These are phyloP conservation scores for Phytophthora sojae DNA, from an alignment of 352 stramenopile genomes.

Conservation along the genomic window DNA sequence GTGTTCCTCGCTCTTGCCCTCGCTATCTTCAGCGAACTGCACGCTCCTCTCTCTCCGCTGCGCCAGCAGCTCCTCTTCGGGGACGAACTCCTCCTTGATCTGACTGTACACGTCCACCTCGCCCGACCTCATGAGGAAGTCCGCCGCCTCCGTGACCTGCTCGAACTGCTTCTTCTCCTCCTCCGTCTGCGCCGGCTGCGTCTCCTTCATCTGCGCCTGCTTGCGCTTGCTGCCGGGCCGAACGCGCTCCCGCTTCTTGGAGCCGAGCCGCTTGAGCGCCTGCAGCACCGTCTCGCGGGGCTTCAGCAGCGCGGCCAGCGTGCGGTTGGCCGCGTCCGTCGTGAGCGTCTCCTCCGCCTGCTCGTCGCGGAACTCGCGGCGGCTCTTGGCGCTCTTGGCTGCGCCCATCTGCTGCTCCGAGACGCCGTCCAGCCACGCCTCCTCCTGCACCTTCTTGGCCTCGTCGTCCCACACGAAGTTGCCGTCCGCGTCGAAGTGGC, in stretches of 20 bases:
- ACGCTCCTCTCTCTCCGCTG: conserved; percentile 43
- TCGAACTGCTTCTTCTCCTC: conserved; percentile 87
- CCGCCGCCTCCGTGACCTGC: conserved; percentile 78
- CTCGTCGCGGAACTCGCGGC: conserved; percentile 62
- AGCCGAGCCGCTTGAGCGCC: conserved; percentile 74
- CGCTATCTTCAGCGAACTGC: conserved; percentile 37
- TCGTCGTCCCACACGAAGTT: conserved; percentile 88
- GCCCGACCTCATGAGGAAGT: conserved; percentile 80
- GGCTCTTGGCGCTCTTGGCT: conserved; percentile 69
- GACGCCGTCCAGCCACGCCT: conserved; percentile 81
- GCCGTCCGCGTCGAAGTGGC: conserved; percentile 80
- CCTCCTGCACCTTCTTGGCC: conserved; percentile 78
- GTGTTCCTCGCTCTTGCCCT: conserved; percentile 62
- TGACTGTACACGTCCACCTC: conserved; percentile 85
- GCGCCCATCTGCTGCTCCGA: conserved; percentile 79
- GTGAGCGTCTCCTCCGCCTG: conserved; percentile 68
- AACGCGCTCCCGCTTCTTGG: conserved; percentile 50
- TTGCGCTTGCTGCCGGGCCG: conserved; percentile 64
- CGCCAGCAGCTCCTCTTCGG: conserved; percentile 61
- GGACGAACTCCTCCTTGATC: conserved; percentile 84
- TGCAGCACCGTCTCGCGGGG: conserved; percentile 82
- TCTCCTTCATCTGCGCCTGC: conserved; percentile 41
- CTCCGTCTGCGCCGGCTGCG: conserved; percentile 49
- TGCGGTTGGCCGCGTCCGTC: conserved; percentile 57
- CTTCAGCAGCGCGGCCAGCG: conserved; percentile 63